These are phyloP conservation scores for Fraxinus sp. DNA, from an alignment of 305 asterid genomes.

Conservation along the genomic window DNA sequence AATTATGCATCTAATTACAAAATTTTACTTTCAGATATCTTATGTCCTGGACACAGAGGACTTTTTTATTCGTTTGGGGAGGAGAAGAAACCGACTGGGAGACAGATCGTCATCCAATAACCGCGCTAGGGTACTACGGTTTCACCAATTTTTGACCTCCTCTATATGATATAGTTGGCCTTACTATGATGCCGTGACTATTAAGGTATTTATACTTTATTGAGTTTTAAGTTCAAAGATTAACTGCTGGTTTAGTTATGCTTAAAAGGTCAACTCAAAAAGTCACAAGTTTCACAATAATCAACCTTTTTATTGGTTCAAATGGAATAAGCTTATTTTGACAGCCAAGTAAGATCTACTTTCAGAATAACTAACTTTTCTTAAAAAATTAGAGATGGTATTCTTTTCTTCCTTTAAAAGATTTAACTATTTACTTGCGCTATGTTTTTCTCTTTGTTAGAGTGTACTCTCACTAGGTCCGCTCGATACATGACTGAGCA, in stretches of 20 bases:
- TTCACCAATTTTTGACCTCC: constrained; percentile 32
- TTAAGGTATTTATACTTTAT: not conserved
- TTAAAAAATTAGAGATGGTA: not conserved
- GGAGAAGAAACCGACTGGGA: constrained; percentile 22
- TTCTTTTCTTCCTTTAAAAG: not conserved
- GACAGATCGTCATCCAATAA: constrained; percentile 28
- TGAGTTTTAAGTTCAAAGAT: not conserved
- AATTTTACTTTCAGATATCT: constrained; percentile 37
- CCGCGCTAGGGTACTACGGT: constrained; percentile 33
- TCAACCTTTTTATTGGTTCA: not conserved
- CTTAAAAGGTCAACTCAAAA: constrained; percentile 55
- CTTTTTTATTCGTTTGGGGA: constrained; percentile 40
- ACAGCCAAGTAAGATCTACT: not conserved
- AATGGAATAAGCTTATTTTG: not conserved
- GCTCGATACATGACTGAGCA: constrained; percentile 19
- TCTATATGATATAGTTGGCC: constrained; percentile 14
- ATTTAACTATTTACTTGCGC: not conserved
- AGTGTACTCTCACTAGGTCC: not conserved
- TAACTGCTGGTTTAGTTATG: constrained; percentile 31
- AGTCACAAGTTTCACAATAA: constrained; percentile 16
- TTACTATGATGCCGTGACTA: constrained; percentile 9
- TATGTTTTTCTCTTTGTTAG: constrained; percentile 9
- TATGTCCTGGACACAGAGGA: constrained; percentile 53
- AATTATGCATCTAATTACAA: not conserved
- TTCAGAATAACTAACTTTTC: not conserved